phyloP scores from a whole-genome alignment of 768 basidiomycete genomes.

The Lactarius evosmus region DNA sequence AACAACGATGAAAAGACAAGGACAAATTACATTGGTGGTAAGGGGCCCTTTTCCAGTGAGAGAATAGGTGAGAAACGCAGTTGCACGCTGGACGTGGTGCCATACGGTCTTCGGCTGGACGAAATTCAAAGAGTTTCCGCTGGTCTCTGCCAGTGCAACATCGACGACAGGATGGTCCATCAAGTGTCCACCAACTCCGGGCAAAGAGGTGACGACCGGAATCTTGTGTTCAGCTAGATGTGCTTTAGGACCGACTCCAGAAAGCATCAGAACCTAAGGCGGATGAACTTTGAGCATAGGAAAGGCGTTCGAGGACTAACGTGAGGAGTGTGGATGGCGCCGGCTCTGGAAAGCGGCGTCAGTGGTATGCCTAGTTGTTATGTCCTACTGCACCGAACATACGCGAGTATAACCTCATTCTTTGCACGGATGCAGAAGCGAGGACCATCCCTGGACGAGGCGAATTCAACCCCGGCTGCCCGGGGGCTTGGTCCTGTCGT shows the following conservation, averaged over 20 bases:
- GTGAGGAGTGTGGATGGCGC: slow-evolving; percentile 62
- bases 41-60: slow-evolving; percentile 48
- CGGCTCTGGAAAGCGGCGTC: slow-evolving; percentile 42
- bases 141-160: slow-evolving; percentile 51
- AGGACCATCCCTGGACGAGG: slow-evolving; percentile 36
- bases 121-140: slow-evolving; percentile 42
- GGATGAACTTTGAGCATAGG: slow-evolving; percentile 10
- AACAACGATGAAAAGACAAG: neutral
- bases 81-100: slow-evolving; percentile 8
- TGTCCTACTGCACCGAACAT: slow-evolving; percentile 30
- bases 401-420: slow-evolving; percentile 64
- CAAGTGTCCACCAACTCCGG: slow-evolving; percentile 72
- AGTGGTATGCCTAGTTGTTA: neutral
- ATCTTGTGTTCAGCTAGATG: slow-evolving; percentile 54
- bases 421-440: slow-evolving; percentile 47
- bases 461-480: slow-evolving; percentile 63
- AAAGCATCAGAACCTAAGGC: slow-evolving; percentile 59
- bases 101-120: slow-evolving; percentile 28
- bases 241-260: slow-evolving; percentile 68
- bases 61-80: slow-evolving; percentile 43
- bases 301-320: slow-evolving; percentile 30
- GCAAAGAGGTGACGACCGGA: slow-evolving; percentile 56
- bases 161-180: slow-evolving; percentile 63
- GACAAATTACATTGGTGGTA: slow-evolving; percentile 47
- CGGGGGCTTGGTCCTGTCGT: slow-evolving; percentile 38